Conservation (phyloP, 164 flowering plant species). For the Houttuynia cordata region DNA sequence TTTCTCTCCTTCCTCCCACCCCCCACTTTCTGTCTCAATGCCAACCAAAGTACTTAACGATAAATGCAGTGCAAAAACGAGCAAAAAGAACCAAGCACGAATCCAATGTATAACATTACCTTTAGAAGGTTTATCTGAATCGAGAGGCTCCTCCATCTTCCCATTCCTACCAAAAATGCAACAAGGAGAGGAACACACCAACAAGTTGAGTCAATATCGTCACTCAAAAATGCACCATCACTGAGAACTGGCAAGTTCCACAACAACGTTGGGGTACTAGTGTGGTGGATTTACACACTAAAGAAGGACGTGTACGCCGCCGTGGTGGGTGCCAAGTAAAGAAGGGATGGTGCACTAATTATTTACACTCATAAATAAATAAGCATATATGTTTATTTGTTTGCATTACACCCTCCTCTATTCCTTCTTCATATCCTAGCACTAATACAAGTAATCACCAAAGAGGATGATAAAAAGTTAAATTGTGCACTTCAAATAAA, state of each 20-base stretch:
- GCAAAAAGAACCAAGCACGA: no score
- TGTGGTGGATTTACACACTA: not conserved
- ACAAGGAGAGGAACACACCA: not conserved
- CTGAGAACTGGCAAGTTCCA: not conserved
- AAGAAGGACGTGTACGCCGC: not conserved
- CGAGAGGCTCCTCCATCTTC: not conserved
- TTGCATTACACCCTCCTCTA: not conserved
- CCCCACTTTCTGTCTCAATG: conserved; percentile 7
- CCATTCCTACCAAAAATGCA: not conserved
- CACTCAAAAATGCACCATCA: not conserved
- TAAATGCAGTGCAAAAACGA: not conserved
- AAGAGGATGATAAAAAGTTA: no score
- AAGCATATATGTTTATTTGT: not conserved
- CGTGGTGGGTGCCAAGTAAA: not conserved
- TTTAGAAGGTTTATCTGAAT: not conserved
- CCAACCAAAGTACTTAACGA: not conserved
- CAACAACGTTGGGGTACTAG: not conserved
- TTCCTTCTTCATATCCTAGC: not conserved
- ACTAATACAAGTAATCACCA: not conserved
- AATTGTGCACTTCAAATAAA: not conserved
- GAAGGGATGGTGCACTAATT: not conserved
- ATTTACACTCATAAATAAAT: no score
- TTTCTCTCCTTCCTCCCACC: conserved; percentile 31
- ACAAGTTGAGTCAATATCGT: no score
- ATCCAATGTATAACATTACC: not conserved